A percentile compares a stretch with the other conserved stretches of the same genome.
phyloP scores from a whole-genome alignment of 2,329 filamentous ascomycete species.

The Alternaria consortialis region DNA sequence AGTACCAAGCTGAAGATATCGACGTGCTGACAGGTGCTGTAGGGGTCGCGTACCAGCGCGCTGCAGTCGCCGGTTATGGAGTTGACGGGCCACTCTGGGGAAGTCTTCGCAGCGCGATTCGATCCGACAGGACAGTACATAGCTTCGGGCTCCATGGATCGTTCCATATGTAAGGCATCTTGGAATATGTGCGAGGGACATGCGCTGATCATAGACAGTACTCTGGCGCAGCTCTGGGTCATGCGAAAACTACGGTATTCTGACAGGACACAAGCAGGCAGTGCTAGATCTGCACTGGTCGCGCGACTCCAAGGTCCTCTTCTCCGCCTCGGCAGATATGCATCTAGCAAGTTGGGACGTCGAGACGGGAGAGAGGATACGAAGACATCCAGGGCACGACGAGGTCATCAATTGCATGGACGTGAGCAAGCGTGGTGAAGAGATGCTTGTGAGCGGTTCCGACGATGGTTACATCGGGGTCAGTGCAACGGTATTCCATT shows the following conservation, averaged over 20 bases:
- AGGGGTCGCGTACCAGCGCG: constrained; percentile 82
- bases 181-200: constrained; percentile 15
- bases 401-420: constrained; percentile 95
- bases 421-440: constrained; percentile 87
- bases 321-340: constrained; percentile 92
- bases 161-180: constrained; percentile 75
- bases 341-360: constrained; percentile 95
- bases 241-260: constrained; percentile 91
- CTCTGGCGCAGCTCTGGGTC: constrained; percentile 92
- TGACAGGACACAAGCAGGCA: constrained; percentile 90
- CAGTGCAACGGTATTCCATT: constrained; percentile 19
- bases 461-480: constrained; percentile 89
- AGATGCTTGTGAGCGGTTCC: constrained; percentile 87
- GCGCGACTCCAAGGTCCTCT: constrained; percentile 88
- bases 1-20: constrained; percentile 40
- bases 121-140: constrained; percentile 88
- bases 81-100: constrained; percentile 77
- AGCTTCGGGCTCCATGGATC: constrained; percentile 94
- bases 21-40: constrained; percentile 45
- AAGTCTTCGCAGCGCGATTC: constrained; percentile 91
- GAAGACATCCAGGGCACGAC: constrained; percentile 90
- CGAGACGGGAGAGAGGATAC: constrained; percentile 89
- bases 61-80: constrained; percentile 95
- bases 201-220: constrained; percentile 63
- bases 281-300: constrained; percentile 96